Conservation (phyloP, 2,329 filamentous ascomycete species). For the Trichophyton mentagrophytes region DNA sequence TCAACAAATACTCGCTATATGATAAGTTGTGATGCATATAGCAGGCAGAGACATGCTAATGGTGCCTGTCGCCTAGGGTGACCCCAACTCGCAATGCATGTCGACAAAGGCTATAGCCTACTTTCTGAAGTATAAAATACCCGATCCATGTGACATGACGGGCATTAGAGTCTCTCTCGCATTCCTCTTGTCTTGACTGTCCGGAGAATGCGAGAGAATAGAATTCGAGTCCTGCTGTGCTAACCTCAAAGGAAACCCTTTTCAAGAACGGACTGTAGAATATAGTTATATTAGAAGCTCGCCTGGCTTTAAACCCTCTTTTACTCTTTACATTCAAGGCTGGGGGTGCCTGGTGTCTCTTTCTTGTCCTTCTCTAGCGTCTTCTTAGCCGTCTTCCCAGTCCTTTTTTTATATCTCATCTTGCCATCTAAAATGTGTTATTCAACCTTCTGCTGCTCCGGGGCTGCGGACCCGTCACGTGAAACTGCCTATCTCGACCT, state of each 20-base stretch:
- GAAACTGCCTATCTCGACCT: neutral
- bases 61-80: neutral
- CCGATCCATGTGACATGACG: constrained; percentile 1
- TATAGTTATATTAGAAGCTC: neutral
- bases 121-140: neutral
- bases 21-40: neutral
- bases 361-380: neutral
- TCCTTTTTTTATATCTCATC: neutral
- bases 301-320: neutral
- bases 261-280: neutral
- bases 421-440: neutral
- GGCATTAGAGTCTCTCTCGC: neutral
- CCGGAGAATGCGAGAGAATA: too few relatives aligned
- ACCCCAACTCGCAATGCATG: neutral
- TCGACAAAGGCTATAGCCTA: neutral
- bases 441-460: neutral
- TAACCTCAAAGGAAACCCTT: neutral
- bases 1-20: neutral
- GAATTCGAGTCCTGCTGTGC: too few relatives aligned
- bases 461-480: neutral
- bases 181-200: too few relatives aligned
- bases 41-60: neutral
- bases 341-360: neutral
- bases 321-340: neutral
- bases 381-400: neutral